Percentiles rank a stretch among this genome's conserved stretches.
Conservation (phyloP, 2,329 filamentous ascomycete species). For the Xenoacremonium recifei region DNA sequence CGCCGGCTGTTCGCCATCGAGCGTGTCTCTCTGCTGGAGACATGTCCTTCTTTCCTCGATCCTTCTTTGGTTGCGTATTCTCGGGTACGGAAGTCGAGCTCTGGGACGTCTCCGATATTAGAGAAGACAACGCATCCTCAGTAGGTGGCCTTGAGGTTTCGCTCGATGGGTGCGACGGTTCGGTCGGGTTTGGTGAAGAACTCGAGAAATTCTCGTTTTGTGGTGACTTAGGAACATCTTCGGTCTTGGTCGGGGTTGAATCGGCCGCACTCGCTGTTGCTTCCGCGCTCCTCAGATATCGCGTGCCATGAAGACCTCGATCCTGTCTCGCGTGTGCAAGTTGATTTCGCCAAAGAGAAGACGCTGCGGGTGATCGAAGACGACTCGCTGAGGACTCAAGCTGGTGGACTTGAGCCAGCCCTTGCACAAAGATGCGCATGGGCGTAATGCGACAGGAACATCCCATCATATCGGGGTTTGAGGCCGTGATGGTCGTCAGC, state of each 20-base stretch:
- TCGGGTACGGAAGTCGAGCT: too few species aligned
- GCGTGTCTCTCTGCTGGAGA: too few species aligned
- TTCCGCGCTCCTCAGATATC: conserved; percentile 14
- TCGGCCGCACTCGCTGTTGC: conserved; percentile 3
- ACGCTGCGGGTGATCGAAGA: conserved; percentile 10
- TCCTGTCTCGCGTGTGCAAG: conserved; percentile 17
- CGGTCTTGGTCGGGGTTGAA: not conserved
- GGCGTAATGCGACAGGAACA: conserved; percentile 47
- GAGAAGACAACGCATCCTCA: too few species aligned
- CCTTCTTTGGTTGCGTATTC: too few species aligned
- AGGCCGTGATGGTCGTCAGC: not conserved
- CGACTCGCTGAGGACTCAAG: conserved; percentile 23
- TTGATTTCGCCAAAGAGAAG: conserved; percentile 11
- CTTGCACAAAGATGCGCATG: conserved; percentile 47
- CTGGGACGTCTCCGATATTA: too few species aligned
- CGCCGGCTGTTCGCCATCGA: too few species aligned
- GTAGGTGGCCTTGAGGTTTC: too few species aligned
- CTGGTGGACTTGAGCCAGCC: conserved; percentile 40
- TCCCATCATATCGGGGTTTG: conserved; percentile 35
- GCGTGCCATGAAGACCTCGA: conserved; percentile 23
- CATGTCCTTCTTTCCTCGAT: too few species aligned
- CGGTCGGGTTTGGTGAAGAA: too few species aligned
- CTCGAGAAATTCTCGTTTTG: not conserved
- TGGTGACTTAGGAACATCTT: not conserved
- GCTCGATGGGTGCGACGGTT: too few species aligned